These are phyloP conservation scores for Pyrenochaeta sp. DNA, from an alignment of 2,329 filamentous ascomycete species.

Conservation along the genomic window DNA sequence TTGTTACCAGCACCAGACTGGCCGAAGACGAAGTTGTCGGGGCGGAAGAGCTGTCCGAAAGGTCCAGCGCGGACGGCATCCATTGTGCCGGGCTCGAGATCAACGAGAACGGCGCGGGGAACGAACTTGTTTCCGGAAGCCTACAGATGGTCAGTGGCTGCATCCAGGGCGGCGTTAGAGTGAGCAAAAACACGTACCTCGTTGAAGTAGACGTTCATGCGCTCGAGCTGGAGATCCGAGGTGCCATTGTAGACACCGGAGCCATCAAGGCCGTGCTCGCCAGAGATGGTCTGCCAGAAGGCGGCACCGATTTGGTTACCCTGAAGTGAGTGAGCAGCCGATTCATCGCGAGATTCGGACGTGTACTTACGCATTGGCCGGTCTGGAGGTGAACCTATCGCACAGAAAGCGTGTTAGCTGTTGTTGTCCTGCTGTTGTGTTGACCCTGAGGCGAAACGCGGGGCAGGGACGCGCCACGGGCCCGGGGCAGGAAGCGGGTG, in stretches of 20 bases:
- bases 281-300: conserved; percentile 80
- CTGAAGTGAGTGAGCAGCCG: conserved; percentile 59
- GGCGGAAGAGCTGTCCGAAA: conserved; percentile 98
- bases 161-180: no score
- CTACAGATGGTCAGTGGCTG: conserved; percentile 57
- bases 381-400: conserved; percentile 98
- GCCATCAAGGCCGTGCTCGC: conserved; percentile 92
- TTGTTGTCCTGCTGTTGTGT: conserved; percentile 52
- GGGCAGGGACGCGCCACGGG: conserved; percentile 54
- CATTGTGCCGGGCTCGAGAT: conserved; percentile 99
- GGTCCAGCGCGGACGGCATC: conserved; percentile 97
- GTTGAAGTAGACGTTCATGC: conserved; percentile 99
- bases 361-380: conserved; percentile 90
- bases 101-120: conserved; percentile 97
- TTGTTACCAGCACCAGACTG: conserved; percentile 99
- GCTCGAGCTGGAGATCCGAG: conserved; percentile 98
- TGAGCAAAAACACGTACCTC: conserved; percentile 65
- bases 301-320: conserved; percentile 99
- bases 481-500: conserved; percentile 43
- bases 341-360: conserved; percentile 10
- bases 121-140: conserved; percentile 99
- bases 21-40: conserved; percentile 99
- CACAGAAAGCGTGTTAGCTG: conserved; percentile 63
- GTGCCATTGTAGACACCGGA: conserved; percentile 98
- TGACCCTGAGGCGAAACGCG: conserved; percentile 50